Evolutionary conservation across 495 filamentous ascomycete species (phyloP).

Genomic region (Bombardia bombarda): DNA sequence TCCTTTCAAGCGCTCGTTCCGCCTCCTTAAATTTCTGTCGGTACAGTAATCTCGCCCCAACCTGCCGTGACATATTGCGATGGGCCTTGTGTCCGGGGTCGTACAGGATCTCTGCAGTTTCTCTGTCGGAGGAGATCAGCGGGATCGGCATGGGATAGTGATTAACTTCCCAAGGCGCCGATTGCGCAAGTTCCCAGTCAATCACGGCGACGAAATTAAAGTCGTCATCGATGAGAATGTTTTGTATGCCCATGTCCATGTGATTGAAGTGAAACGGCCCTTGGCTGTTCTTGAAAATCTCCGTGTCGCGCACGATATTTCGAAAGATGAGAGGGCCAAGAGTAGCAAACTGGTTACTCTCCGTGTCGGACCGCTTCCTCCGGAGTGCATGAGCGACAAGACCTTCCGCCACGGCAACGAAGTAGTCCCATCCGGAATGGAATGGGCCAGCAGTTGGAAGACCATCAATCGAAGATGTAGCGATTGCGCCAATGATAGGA

Average conservation of each 20-base stretch:
- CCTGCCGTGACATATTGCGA: background rate
- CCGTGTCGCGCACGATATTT: too few species aligned
- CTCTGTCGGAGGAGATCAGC: conserved; percentile 1
- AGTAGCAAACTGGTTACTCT: too few species aligned
- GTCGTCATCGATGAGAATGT: conserved; percentile 20
- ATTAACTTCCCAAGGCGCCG: conserved; percentile 19
- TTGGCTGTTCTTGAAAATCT: too few species aligned
- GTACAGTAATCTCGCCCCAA: background rate
- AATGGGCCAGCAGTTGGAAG: too few species aligned
- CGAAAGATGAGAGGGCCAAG: too few species aligned
- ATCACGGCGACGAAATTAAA: conserved; percentile 22
- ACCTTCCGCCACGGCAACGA: too few species aligned
- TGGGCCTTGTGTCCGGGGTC: background rate
- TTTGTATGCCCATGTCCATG: conserved; percentile 25
- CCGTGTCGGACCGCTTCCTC: too few species aligned
- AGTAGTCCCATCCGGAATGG: too few species aligned
- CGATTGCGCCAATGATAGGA: too few species aligned
- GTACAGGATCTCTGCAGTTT: background rate
- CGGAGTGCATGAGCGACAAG: too few species aligned
- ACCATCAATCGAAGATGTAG: too few species aligned
- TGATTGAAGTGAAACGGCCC: too few species aligned
- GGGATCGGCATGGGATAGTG: conserved; percentile 26
- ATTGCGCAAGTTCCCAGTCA: conserved; percentile 24
- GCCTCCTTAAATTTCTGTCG: background rate
- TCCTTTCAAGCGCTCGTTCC: background rate